phyloP scores from a whole-genome alignment of 2,329 filamentous ascomycete genomes.

The Phaeosphaeriaceae sp. region DNA sequence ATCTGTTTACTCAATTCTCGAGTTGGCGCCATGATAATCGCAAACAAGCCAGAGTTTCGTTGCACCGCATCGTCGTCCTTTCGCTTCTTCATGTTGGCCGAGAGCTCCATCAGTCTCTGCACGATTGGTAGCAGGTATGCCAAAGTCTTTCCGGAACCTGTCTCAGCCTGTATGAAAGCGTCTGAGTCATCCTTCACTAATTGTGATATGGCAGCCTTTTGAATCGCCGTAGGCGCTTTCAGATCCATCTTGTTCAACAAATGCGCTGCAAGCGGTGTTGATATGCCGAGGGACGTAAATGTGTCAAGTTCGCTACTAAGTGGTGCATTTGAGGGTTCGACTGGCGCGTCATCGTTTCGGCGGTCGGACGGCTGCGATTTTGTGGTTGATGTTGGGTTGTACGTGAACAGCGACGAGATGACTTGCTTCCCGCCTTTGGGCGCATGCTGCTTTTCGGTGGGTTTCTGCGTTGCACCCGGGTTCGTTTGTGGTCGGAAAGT shows the following conservation, averaged over 20 bases:
- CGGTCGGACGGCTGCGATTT: slow-evolving; percentile 58
- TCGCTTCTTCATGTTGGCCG: slow-evolving; percentile 56
- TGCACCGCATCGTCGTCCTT: slow-evolving; percentile 63
- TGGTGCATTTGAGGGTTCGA: slow-evolving; percentile 88
- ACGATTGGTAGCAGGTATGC: slow-evolving; percentile 95
- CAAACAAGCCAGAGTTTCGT: slow-evolving; percentile 88
- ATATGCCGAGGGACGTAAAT: slow-evolving; percentile 86
- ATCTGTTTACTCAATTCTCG: slow-evolving; percentile 96
- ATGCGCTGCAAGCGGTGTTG: slow-evolving; percentile 79
- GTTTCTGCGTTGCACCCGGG: slow-evolving; percentile 32
- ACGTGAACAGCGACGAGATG: slow-evolving; percentile 90
- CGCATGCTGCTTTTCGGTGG: slow-evolving; percentile 43
- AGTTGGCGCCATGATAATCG: slow-evolving; percentile 91
- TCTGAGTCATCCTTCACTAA: slow-evolving; percentile 82
- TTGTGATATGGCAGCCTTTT: slow-evolving; percentile 85
- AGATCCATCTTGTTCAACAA: slow-evolving; percentile 84
- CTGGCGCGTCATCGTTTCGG: slow-evolving; percentile 54
- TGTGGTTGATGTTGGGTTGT: slow-evolving; percentile 78
- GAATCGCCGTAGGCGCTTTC: slow-evolving; percentile 91
- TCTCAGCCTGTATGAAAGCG: slow-evolving; percentile 96
- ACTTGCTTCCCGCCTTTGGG: slow-evolving; percentile 64
- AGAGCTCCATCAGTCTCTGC: slow-evolving; percentile 82
- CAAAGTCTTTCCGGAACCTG: slow-evolving; percentile 95
- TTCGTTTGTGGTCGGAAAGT: slow-evolving; percentile 41
- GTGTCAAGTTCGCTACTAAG: slow-evolving; percentile 82